phyloP scores from a whole-genome alignment of 805 yeast genomes.

The Metschnikowia shivogae region DNA sequence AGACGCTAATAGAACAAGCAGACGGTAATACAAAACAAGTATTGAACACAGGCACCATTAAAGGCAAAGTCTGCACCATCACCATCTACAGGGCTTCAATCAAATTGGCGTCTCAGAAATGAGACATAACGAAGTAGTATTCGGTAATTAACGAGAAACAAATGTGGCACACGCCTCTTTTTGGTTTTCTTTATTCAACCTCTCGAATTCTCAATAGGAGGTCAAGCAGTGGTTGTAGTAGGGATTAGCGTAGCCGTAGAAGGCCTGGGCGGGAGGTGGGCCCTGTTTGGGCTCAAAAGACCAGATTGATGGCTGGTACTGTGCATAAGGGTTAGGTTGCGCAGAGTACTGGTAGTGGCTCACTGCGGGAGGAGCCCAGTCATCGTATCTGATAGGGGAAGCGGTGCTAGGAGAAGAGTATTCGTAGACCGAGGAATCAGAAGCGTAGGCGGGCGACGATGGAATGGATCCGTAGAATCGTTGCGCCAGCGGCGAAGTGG shows the following conservation, averaged over 20 bases:
- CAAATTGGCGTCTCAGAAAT: background rate
- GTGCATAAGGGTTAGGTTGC: constrained; percentile 3
- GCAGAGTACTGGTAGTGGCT: constrained; percentile 5
- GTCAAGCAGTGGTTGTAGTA: constrained; percentile 28
- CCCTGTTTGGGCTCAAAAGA: constrained; percentile 17
- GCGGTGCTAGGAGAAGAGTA: constrained; percentile 25
- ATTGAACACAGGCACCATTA: no score
- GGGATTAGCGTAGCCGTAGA: constrained; percentile 33
- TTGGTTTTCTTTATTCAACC: background rate
- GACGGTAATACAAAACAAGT: no score
- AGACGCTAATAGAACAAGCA: no score
- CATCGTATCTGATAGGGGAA: constrained; percentile 25
- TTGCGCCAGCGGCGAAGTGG: constrained; percentile 3
- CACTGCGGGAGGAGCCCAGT: constrained; percentile 9
- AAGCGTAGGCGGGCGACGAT: constrained; percentile 18
- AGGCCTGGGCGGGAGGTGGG: constrained; percentile 12
- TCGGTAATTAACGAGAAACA: background rate
- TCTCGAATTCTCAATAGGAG: constrained; percentile 2
- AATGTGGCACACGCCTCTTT: background rate
- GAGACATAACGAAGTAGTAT: background rate
- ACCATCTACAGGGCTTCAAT: background rate
- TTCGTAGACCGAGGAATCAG: constrained; percentile 14
- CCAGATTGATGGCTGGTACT: constrained; percentile 23
- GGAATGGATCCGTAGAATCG: constrained; percentile 15
- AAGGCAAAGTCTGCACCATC: no score